These are phyloP conservation scores for Geosmithia putterillii DNA, from an alignment of 2,329 filamentous ascomycete genomes.

Conservation along the genomic window DNA sequence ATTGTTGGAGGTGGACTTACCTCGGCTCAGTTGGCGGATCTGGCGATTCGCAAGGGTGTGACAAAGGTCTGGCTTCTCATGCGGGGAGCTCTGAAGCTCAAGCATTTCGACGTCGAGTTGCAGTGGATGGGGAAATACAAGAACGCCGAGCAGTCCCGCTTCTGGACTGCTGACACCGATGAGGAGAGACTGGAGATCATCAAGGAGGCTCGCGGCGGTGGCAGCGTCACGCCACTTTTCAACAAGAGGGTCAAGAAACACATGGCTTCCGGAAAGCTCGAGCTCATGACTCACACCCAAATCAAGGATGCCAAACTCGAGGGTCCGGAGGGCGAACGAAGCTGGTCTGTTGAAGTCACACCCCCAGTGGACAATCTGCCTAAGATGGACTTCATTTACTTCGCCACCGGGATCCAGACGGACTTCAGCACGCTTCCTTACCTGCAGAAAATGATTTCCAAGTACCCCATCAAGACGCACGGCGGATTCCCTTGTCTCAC, in stretches of 20 bases:
- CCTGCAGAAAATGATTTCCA: constrained; percentile 42
- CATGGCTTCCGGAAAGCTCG: constrained; percentile 34
- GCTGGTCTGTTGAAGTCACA: constrained; percentile 34
- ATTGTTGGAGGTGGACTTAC: constrained; percentile 68
- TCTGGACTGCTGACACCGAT: constrained; percentile 65
- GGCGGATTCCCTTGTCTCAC: constrained; percentile 62
- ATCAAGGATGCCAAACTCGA: constrained; percentile 37
- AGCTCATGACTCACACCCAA: constrained; percentile 44
- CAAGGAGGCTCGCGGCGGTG: constrained; percentile 54
- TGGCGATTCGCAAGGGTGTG: constrained; percentile 52
- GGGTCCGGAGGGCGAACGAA: constrained; percentile 15
- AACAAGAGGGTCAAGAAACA: constrained; percentile 52
- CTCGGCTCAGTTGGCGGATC: constrained; percentile 60
- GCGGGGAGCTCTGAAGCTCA: constrained; percentile 46
- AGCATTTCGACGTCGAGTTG: constrained; percentile 67
- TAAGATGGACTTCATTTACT: constrained; percentile 57
- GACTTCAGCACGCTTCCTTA: constrained; percentile 50
- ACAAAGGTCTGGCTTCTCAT: constrained; percentile 59
- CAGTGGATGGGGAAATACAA: constrained; percentile 76
- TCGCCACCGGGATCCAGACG: constrained; percentile 59
- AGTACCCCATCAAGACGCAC: constrained; percentile 48
- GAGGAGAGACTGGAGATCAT: constrained; percentile 56
- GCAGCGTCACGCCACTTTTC: constrained; percentile 62
- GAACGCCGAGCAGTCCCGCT: constrained; percentile 63
- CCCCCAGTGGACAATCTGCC: constrained; percentile 41